These are phyloP conservation scores for Epichloe coenophiala DNA, from an alignment of 2,329 filamentous ascomycete species.

Conservation along the genomic window DNA sequence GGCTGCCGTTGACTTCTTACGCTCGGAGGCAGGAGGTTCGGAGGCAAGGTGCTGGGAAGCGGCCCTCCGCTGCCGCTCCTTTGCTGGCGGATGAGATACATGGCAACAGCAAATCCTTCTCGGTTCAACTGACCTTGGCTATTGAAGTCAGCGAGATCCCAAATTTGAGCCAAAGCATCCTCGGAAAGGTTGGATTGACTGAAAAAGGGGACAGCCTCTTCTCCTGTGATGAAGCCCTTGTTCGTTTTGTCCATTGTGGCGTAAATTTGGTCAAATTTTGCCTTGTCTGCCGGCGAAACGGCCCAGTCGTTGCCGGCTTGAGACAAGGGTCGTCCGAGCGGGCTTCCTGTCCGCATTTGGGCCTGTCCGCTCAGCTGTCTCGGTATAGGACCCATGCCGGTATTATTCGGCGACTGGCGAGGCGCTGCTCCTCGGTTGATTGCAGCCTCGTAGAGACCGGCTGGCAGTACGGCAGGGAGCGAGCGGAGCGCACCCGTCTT, in stretches of 20 bases:
- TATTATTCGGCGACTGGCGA: conserved; percentile 37
- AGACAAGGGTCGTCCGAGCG: conserved; percentile 36
- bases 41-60: conserved; percentile 64
- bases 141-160: conserved; percentile 92
- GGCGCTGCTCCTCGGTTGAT: conserved; percentile 44
- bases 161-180: conserved; percentile 83
- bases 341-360: conserved; percentile 49
- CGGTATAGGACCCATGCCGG: conserved; percentile 54
- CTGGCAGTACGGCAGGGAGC: conserved; percentile 68
- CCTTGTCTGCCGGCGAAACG: conserved; percentile 71
- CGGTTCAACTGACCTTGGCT: conserved; percentile 72
- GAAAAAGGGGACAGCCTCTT: conserved; percentile 94
- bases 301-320: conserved; percentile 55
- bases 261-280: conserved; percentile 78
- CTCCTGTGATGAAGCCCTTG: conserved; percentile 76
- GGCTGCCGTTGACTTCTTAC: conserved; percentile 47
- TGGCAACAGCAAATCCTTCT: conserved; percentile 93
- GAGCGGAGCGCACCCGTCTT: conserved; percentile 71
- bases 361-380: conserved; percentile 66
- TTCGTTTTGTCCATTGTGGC: conserved; percentile 67
- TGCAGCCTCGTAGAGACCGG: conserved; percentile 81
- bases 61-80: conserved; percentile 50
- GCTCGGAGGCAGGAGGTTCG: conserved; percentile 73
- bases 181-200: conserved; percentile 83
- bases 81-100: conserved; percentile 92